A percentile compares a stretch with the other conserved stretches of the same genome.
Evolutionary conservation across 73 alveolate genomes (phyloP).

Genomic region (Strombidium stylifer): DNA sequence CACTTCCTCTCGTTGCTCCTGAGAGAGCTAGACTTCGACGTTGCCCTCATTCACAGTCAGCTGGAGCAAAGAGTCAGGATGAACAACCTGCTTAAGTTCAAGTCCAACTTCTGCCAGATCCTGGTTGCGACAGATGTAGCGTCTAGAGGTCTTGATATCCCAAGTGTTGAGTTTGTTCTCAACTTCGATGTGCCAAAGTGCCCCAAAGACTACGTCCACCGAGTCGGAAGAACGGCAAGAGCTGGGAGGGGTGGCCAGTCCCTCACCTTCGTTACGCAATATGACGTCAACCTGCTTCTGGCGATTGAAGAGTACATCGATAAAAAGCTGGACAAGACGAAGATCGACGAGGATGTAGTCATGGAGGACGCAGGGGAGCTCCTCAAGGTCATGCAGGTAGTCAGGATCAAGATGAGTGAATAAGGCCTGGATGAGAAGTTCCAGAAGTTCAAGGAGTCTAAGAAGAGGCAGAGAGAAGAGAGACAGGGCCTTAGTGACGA

Average conservation of each 20-base stretch:
- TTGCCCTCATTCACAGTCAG: constrained; percentile 53
- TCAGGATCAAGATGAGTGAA: constrained; percentile 41
- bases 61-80: constrained; percentile 43
- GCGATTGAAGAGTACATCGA: constrained; percentile 83
- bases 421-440: constrained; percentile 37
- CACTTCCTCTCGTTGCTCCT: constrained; percentile 57
- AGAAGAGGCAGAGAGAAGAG: constrained; percentile 12
- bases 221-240: constrained; percentile 99
- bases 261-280: constrained; percentile 87
- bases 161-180: constrained; percentile 72
- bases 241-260: constrained; percentile 93
- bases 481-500: background rate
- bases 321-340: constrained; percentile 77
- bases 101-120: constrained; percentile 58
- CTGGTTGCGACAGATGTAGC: constrained; percentile 98
- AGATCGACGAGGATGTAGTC: constrained; percentile 80
- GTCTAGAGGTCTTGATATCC: constrained; percentile 92
- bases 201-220: constrained; percentile 85
- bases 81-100: constrained; percentile 58
- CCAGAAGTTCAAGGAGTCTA: constrained; percentile 33
- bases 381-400: constrained; percentile 41
- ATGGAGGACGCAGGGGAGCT: constrained; percentile 63
- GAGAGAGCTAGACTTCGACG: constrained; percentile 47
- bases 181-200: constrained; percentile 83
- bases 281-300: constrained; percentile 82